Evolutionary conservation across 2,329 filamentous ascomycete genomes (phyloP).

Genomic region (Coniochaeta hoffmannii): DNA sequence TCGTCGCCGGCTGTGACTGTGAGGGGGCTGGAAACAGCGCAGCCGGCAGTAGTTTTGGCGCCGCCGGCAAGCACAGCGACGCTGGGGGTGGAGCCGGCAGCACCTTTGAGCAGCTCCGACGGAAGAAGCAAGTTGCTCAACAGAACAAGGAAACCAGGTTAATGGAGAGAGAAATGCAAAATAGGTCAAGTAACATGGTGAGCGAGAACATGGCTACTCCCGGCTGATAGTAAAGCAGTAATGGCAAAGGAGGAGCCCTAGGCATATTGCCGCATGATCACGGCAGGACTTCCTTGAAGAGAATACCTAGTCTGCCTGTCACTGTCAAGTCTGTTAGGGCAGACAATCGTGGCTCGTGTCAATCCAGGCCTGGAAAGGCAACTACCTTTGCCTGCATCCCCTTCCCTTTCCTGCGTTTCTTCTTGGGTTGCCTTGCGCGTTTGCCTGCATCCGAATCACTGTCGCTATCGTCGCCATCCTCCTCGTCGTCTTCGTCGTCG

Average conservation of each 20-base stretch:
- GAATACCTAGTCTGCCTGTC: no score
- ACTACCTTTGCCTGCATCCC: slow-evolving; percentile 12
- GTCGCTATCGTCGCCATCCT: slow-evolving; percentile 39
- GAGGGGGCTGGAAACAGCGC: no score
- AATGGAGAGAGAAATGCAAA: background rate
- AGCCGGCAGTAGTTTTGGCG: background rate
- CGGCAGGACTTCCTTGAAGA: no score
- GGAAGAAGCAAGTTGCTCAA: background rate
- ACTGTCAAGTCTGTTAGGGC: no score
- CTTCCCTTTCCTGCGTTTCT: slow-evolving; percentile 26
- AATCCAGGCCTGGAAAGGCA: slow-evolving; percentile 25
- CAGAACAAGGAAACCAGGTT: background rate
- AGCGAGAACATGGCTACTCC: no score
- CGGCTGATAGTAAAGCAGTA: no score
- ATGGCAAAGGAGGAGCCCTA: no score
- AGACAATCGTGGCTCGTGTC: no score
- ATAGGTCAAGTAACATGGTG: background rate
- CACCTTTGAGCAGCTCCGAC: background rate
- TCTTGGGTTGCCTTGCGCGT: slow-evolving; percentile 16
- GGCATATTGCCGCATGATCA: no score
- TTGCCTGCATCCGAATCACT: slow-evolving; percentile 23
- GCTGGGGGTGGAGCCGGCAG: background rate
- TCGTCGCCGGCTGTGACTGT: no score
- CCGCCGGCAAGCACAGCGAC: background rate
- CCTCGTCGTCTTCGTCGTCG: slow-evolving; percentile 33